Evolutionary conservation across 2,329 filamentous ascomycete genomes (phyloP), one percentile per base, ranked within the genome.

Genomic region (Botrytis byssoidea): DNA sequence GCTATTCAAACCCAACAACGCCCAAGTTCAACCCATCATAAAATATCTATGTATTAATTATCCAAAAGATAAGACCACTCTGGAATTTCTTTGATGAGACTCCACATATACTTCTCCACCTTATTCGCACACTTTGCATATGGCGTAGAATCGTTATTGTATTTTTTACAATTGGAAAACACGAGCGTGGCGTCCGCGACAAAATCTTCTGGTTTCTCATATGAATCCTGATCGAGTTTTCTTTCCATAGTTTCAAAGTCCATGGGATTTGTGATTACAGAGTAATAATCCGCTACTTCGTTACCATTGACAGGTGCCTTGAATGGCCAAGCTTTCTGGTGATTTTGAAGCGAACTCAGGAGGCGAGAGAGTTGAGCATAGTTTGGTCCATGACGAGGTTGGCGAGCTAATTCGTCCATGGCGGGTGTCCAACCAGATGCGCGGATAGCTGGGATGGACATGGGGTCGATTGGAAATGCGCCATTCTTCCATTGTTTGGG

Each of bases 191-290:
- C 93, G 81, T 99, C 96, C 76, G 88, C 89, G 84, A 95, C 91
- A 79, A 99, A 98, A 79, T 98, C 96, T 81, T 98, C 94, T 0
- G 96, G 95, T 0, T 90, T 94, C 25, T 90, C 89, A 81, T 99
- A 99, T 80, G 95, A 89, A 83, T 98, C 96, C 57, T 94, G 93
- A 80, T 98, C 95, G 76, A 98, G 91, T 83, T 97, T 97, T 78
- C 90, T 90, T 83, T 98, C 96, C 95, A 99, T 98, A 32, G 95
- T 98, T 66, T 89, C 91, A 66, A 98, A 86, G 81, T 98, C 96
- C 96, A 99, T 99, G 51, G 96, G 96, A 82, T 97, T 93, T 81
- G 95, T 95, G 85, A 99, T 99, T 75, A 98, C 95, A 74, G 97
- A 94, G 85, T 98, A 98, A 84, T 99, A 99, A 82, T 99, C 96